These are phyloP conservation scores for Scheffersomyces titani DNA, from an alignment of 1,139 yeast genomes.

Conservation along the genomic window DNA sequence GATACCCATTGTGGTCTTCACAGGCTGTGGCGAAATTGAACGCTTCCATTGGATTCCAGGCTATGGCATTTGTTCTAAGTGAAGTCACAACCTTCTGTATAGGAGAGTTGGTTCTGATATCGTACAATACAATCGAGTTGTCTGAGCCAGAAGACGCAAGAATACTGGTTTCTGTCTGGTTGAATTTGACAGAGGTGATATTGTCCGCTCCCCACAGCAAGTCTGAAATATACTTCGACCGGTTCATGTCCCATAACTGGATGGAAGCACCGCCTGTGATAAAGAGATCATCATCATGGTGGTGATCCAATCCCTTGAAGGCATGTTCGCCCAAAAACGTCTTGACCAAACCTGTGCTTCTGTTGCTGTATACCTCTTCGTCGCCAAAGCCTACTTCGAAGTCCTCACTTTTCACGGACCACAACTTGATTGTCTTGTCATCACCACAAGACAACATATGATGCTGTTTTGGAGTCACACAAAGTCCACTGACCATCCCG, in stretches of 20 bases:
- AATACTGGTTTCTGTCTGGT: conserved; percentile 85
- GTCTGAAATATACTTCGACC: conserved; percentile 75
- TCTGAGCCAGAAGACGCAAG: conserved; percentile 93
- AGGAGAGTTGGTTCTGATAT: conserved; percentile 89
- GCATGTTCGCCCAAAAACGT: conserved; percentile 85
- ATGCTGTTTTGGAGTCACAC: conserved; percentile 70
- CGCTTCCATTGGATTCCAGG: conserved; percentile 99
- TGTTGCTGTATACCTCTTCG: conserved; percentile 32
- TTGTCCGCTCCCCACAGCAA: conserved; percentile 97
- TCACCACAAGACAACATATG: conserved; percentile 81
- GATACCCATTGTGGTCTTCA: conserved; percentile 93
- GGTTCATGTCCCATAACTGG: conserved; percentile 84
- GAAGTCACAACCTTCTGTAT: conserved; percentile 85
- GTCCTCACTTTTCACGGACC: conserved; percentile 58
- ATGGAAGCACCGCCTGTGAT: conserved; percentile 92
- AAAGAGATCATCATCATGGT: conserved; percentile 68
- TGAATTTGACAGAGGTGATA: conserved; percentile 78
- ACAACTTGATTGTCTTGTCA: conserved; percentile 84
- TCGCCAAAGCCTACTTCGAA: conserved; percentile 40
- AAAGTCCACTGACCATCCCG: conserved; percentile 85
- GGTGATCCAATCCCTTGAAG: conserved; percentile 85
- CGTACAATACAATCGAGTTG: conserved; percentile 87
- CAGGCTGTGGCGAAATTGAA: conserved; percentile 88
- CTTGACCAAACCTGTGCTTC: conserved; percentile 56
- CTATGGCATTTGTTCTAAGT: conserved; percentile 79